Evolutionary conservation across 129 eudicot species (phyloP).

Genomic region (Kitagawia praeruptora): DNA sequence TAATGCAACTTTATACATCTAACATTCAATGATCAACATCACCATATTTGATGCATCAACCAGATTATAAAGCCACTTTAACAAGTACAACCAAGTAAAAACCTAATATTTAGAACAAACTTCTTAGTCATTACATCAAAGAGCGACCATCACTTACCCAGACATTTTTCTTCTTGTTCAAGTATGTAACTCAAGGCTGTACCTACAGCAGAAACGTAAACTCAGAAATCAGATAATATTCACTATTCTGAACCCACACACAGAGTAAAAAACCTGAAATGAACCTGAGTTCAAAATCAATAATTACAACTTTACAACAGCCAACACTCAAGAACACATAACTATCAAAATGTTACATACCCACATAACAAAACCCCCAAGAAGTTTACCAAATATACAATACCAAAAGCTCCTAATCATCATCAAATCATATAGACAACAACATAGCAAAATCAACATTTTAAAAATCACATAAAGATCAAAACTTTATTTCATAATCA

Average conservation of each 20-base stretch:
- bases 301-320: background rate
- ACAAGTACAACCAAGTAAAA: background rate
- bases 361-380: background rate
- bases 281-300: background rate
- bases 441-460: no score
- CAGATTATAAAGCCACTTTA: background rate
- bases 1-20: background rate
- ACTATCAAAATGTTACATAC: background rate
- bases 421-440: no score
- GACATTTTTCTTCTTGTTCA: conserved; percentile 29
- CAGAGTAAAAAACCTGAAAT: background rate
- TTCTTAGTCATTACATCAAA: background rate
- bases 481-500: no score
- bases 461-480: no score
- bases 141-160: conserved; percentile 27
- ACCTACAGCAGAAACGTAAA: background rate
- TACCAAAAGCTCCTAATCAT: background rate
- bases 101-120: background rate
- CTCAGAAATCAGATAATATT: background rate
- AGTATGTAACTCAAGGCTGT: conserved; percentile 14
- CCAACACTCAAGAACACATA: background rate
- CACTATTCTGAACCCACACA: background rate
- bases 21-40: background rate
- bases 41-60: background rate
- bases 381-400: no score